phyloP scores from a whole-genome alignment of 1,284 basidiomycete genomes.

The Trichosporon sp. region DNA sequence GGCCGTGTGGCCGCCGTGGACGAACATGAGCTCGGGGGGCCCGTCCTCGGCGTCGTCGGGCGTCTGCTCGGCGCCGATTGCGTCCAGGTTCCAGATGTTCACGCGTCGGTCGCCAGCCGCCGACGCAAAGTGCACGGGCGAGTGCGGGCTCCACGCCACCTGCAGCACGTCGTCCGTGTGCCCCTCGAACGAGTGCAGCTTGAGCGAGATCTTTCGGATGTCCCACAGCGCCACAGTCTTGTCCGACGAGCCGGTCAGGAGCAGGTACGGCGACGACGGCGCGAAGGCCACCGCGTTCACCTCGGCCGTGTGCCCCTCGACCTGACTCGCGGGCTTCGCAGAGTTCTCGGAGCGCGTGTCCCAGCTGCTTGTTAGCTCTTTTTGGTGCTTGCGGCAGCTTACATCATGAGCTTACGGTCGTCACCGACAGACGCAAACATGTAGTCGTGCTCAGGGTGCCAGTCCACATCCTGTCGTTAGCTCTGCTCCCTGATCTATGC shows the following conservation, averaged over 20 bases:
- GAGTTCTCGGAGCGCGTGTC: slow-evolving; percentile 69
- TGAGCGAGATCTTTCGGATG: slow-evolving; percentile 70
- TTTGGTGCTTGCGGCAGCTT: too few relatives aligned
- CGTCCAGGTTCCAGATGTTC: slow-evolving; percentile 90
- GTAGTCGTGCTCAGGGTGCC: slow-evolving; percentile 79
- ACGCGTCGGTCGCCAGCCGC: slow-evolving; percentile 88
- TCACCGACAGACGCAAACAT: slow-evolving; percentile 96
- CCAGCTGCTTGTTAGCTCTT: slow-evolving; percentile 61
- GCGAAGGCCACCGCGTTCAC: slow-evolving; percentile 89
- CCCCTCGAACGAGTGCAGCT: slow-evolving; percentile 84
- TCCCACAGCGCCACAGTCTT: slow-evolving; percentile 93
- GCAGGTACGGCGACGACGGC: slow-evolving; percentile 73
- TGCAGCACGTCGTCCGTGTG: slow-evolving; percentile 95
- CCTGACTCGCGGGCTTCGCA: slow-evolving; percentile 63
- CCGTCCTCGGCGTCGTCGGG: slow-evolving; percentile 98
- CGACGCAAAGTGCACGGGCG: slow-evolving; percentile 83
- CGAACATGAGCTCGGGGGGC: slow-evolving; percentile 83
- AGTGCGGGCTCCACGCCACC: slow-evolving; percentile 91
- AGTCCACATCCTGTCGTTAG: slow-evolving; percentile 82
- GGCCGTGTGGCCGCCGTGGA: slow-evolving; percentile 68
- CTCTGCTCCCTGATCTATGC: too few relatives aligned
- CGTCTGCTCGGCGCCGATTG: slow-evolving; percentile 92
- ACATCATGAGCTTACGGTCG: slow-evolving; percentile 91
- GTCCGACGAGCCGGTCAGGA: slow-evolving; percentile 90
- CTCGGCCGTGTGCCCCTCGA: slow-evolving; percentile 84